Evolutionary conservation across 805 yeast genomes (phyloP).

Genomic region (Candida odintsovae): DNA sequence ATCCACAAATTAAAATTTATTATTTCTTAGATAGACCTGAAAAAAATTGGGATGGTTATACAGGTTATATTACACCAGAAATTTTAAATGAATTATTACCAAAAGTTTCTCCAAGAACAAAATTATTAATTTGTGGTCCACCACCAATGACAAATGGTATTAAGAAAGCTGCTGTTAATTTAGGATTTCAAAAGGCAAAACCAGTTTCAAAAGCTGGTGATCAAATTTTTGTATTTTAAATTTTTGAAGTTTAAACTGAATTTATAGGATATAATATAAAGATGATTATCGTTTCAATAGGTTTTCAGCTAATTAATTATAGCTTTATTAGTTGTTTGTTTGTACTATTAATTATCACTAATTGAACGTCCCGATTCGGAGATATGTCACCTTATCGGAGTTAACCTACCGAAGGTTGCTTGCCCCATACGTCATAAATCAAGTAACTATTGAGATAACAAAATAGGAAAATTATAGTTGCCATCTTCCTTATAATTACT

Average conservation of each 20-base stretch:
- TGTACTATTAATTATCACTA: too few species aligned
- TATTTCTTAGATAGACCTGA: conserved; percentile 71
- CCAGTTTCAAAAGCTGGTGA: conserved; percentile 88
- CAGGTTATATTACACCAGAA: conserved; percentile 78
- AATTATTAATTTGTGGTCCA: conserved; percentile 87
- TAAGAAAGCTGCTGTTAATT: conserved; percentile 66
- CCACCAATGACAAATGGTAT: conserved; percentile 86
- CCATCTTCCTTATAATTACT: too few species aligned
- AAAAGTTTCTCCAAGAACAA: conserved; percentile 49
- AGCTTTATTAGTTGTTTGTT: background rate
- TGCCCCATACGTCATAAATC: background rate
- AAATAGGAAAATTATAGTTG: too few species aligned
- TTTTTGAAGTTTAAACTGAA: background rate
- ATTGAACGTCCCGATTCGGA: background rate
- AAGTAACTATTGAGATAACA: background rate
- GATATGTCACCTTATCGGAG: background rate
- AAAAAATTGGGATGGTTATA: conserved; percentile 67
- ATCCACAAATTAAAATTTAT: conserved; percentile 55
- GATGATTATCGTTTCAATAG: too few species aligned
- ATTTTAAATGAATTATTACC: conserved; percentile 62
- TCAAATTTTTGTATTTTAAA: conserved; percentile 79
- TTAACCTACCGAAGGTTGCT: background rate
- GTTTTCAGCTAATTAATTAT: too few species aligned
- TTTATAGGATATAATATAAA: too few species aligned
- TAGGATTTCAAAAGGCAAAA: conserved; percentile 80